These are phyloP conservation scores for Leccinum laetum DNA, from an alignment of 1,284 basidiomycete genomes.

Conservation along the genomic window DNA sequence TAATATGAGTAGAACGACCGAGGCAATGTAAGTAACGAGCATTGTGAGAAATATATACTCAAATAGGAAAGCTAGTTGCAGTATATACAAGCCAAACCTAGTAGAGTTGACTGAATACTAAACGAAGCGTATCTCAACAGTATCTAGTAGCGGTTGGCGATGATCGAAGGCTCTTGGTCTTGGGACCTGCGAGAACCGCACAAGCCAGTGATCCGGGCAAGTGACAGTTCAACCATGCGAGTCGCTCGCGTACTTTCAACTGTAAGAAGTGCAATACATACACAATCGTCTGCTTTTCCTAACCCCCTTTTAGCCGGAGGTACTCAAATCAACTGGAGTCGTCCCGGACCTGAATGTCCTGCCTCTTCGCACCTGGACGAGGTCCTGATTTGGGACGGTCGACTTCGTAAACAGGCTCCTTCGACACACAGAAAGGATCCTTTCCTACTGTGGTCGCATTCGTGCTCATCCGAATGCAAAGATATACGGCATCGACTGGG, in stretches of 20 bases:
- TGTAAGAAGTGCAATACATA: slow-evolving; percentile 40
- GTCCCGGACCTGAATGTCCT: slow-evolving; percentile 76
- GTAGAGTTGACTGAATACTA: too few species aligned
- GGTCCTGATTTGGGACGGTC: slow-evolving; percentile 16
- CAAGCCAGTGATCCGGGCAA: slow-evolving; percentile 64
- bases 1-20: background rate
- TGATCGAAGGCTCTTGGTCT: too few species aligned
- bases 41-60: background rate
- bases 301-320: slow-evolving; percentile 57
- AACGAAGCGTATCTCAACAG: too few species aligned
- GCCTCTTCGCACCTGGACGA: slow-evolving; percentile 87
- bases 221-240: slow-evolving; percentile 9
- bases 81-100: too few species aligned
- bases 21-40: background rate
- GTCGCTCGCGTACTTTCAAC: slow-evolving; percentile 59
- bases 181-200: slow-evolving; percentile 34
- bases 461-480: slow-evolving; percentile 55
- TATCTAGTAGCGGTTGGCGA: too few species aligned
- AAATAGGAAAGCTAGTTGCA: background rate
- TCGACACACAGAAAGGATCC: slow-evolving; percentile 74
- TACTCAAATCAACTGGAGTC: slow-evolving; percentile 96
- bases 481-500: slow-evolving; percentile 22
- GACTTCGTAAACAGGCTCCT: slow-evolving; percentile 45
- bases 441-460: slow-evolving; percentile 72
- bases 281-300: background rate